phyloP scores from a whole-genome alignment of 2,329 filamentous ascomycete species.

The Talaromyces sp. region DNA sequence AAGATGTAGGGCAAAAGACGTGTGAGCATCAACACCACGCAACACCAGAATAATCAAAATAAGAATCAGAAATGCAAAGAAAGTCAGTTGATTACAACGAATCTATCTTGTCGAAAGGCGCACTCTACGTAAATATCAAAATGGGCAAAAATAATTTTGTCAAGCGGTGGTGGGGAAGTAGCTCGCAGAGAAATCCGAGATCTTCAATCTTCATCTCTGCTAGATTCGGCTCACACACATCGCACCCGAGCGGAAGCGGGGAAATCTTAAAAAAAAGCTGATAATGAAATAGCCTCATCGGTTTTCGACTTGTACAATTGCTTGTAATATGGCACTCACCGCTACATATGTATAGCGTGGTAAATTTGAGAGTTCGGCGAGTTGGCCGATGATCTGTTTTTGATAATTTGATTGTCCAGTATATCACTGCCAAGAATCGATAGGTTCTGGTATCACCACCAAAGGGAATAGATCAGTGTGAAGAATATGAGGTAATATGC shows the following conservation, averaged over 20 bases:
- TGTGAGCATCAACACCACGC: neutral
- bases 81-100: neutral
- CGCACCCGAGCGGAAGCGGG: neutral
- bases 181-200: conserved; percentile 16
- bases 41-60: neutral
- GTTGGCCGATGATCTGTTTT: neutral
- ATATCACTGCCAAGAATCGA: neutral
- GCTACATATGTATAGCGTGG: neutral
- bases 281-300: too few species aligned
- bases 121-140: neutral
- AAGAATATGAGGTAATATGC: neutral
- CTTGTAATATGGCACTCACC: neutral
- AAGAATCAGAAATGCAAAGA: neutral
- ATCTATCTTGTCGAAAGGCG: neutral
- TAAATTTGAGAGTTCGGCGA: neutral
- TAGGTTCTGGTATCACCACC: neutral
- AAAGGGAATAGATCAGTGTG: neutral
- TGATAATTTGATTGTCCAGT: too few species aligned
- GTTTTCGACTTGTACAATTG: neutral
- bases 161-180: neutral
- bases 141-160: neutral
- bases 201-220: neutral
- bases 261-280: neutral
- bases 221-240: neutral
- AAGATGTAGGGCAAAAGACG: too few species aligned